phyloP scores from a whole-genome alignment of 805 yeast genomes.

The Starmerella potacharoeniae region DNA sequence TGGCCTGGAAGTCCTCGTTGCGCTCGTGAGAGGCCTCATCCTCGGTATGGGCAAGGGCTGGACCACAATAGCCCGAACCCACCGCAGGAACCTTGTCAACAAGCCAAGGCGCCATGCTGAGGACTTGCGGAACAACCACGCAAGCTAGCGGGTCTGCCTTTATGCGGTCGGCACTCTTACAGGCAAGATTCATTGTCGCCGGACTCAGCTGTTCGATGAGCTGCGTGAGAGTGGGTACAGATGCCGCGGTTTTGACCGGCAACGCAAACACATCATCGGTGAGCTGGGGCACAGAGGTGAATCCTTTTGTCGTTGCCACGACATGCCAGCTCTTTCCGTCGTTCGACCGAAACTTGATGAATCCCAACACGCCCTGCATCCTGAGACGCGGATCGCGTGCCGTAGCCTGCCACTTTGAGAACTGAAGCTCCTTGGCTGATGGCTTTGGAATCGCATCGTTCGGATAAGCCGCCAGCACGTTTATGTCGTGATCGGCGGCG shows the following conservation, averaged over 20 bases:
- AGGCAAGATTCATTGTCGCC: slow-evolving; percentile 31
- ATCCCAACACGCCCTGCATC: slow-evolving; percentile 66
- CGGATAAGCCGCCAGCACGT: slow-evolving; percentile 11
- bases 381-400: slow-evolving; percentile 41
- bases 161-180: slow-evolving; percentile 11
- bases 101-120: slow-evolving; percentile 57
- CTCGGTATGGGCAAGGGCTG: background rate
- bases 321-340: slow-evolving; percentile 73
- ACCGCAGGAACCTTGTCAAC: slow-evolving; percentile 26
- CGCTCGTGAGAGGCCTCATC: slow-evolving; percentile 49
- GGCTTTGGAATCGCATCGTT: slow-evolving; percentile 23
- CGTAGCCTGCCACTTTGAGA: slow-evolving; percentile 83
- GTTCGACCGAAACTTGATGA: slow-evolving; percentile 60
- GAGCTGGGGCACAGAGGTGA: slow-evolving; percentile 54
- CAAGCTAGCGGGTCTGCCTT: slow-evolving; percentile 22
- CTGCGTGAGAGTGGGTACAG: slow-evolving; percentile 41
- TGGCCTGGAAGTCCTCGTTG: slow-evolving; percentile 82
- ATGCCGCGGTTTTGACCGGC: slow-evolving; percentile 14
- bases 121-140: slow-evolving; percentile 44
- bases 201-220: slow-evolving; percentile 59
- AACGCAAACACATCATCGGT: slow-evolving; percentile 44
- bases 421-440: slow-evolving; percentile 46
- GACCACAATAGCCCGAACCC: background rate
- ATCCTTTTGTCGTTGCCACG: slow-evolving; percentile 71
- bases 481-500: background rate